Conservation (phyloP, 768 basidiomycete species). For the Cyclocybe aegerita region DNA sequence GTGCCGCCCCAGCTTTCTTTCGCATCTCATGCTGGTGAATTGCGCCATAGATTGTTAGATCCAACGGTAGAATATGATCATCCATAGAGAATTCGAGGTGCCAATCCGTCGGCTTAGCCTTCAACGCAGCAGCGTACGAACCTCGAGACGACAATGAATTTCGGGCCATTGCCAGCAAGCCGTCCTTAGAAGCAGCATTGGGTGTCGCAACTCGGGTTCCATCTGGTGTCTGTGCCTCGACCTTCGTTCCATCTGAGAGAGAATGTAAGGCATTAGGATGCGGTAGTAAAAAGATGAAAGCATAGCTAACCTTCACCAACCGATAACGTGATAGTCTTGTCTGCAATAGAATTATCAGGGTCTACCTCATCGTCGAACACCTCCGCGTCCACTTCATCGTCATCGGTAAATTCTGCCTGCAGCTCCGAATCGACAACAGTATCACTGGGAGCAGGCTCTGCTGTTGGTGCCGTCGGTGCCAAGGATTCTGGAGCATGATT, state of each 20-base stretch:
- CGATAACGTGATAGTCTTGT: conserved; percentile 85
- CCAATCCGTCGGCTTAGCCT: conserved; percentile 93
- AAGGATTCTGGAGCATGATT: conserved; percentile 7
- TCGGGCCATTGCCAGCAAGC: conserved; percentile 26
- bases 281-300: background rate
- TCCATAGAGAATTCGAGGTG: conserved; percentile 96
- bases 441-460: conserved; percentile 52
- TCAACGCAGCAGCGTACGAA: conserved; percentile 94
- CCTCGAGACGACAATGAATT: conserved; percentile 36
- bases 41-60: conserved; percentile 94
- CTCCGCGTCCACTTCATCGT: conserved; percentile 85
- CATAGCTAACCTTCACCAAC: conserved; percentile 70
- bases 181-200: conserved; percentile 46
- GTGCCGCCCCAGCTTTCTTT: conserved; percentile 63
- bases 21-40: conserved; percentile 89
- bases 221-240: conserved; percentile 96
- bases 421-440: conserved; percentile 63
- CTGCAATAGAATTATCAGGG: conserved; percentile 63
- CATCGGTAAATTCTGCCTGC: conserved; percentile 78
- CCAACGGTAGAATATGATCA: conserved; percentile 78
- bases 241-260: conserved; percentile 77
- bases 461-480: conserved; percentile 13
- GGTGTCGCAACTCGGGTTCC: conserved; percentile 95
- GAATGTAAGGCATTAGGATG: conserved; percentile 7
- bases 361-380: conserved; percentile 89